phyloP scores from a whole-genome alignment of 2,329 filamentous ascomycete genomes.

The Neofusicoccum umdonicola region DNA sequence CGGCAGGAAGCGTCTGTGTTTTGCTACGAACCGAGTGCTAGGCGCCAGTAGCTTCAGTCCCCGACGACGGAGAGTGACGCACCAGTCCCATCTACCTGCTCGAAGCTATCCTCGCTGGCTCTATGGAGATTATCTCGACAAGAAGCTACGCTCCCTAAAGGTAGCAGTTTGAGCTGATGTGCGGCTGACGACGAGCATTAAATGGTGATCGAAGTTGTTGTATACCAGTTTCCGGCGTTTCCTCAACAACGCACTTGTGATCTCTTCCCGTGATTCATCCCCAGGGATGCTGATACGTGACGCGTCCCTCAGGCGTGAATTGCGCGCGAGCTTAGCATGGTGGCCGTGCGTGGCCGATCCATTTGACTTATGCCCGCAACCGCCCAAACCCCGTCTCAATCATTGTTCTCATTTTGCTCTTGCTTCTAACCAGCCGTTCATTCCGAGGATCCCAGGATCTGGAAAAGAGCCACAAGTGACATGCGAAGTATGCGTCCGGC shows the following conservation, averaged over 20 bases:
- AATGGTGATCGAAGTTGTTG: conserved; percentile 17
- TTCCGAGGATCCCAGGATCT: not conserved
- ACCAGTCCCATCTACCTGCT: conserved; percentile 26
- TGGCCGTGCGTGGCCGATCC: not conserved
- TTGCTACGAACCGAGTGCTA: conserved; percentile 70
- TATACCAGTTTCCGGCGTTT: conserved; percentile 16
- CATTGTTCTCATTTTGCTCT: not conserved
- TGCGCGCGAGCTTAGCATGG: conserved; percentile 4
- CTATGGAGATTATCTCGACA: conserved; percentile 70
- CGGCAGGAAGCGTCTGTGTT: conserved; percentile 49
- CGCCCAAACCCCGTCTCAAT: not conserved
- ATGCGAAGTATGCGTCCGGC: not conserved
- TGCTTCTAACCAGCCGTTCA: conserved; percentile 2
- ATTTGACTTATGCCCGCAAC: conserved; percentile 4
- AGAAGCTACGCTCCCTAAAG: conserved; percentile 57
- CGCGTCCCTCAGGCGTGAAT: not conserved
- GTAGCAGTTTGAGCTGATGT: conserved; percentile 37
- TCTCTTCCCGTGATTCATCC: conserved; percentile 9
- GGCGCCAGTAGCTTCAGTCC: conserved; percentile 12
- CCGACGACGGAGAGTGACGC: conserved; percentile 6
- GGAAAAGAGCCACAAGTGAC: not conserved
- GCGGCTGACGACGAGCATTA: conserved; percentile 15
- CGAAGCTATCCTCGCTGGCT: conserved; percentile 50
- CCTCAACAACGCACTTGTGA: conserved; percentile 3
- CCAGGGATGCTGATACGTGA: conserved; percentile 1